Percentiles rank a stretch among this genome's conserved stretches.
Evolutionary conservation across 352 stramenopile species (phyloP).

Genomic region (Pythium insidiosum): DNA sequence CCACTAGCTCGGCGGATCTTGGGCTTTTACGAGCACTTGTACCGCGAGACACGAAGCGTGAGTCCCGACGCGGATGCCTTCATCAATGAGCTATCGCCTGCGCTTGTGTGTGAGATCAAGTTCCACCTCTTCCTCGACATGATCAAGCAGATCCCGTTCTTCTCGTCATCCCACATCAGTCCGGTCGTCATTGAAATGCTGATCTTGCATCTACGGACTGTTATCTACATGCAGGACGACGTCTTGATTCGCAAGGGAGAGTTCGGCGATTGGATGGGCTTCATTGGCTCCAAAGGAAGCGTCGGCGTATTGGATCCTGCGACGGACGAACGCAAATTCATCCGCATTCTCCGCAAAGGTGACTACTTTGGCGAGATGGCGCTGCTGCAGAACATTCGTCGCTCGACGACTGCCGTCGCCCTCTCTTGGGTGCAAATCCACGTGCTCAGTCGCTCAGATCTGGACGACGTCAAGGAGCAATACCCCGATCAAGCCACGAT

Average conservation of each 20-base stretch:
- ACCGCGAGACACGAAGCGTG: conserved; percentile 58
- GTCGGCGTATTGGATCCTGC: conserved; percentile 55
- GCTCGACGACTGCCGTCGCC: conserved; percentile 54
- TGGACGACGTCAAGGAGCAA: conserved; percentile 56
- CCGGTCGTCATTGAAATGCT: conserved; percentile 66
- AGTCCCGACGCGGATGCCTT: conserved; percentile 57
- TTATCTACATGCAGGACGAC: conserved; percentile 80
- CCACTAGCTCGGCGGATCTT: conserved; percentile 40
- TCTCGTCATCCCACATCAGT: conserved; percentile 45
- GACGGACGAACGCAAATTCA: conserved; percentile 32
- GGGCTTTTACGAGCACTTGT: conserved; percentile 63
- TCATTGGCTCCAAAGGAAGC: conserved; percentile 58
- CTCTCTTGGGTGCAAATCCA: conserved; percentile 75
- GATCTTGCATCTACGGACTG: conserved; percentile 49
- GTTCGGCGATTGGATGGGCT: conserved; percentile 75
- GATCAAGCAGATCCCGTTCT: conserved; percentile 70
- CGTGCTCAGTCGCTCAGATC: conserved; percentile 43
- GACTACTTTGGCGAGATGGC: conserved; percentile 79
- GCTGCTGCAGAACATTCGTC: conserved; percentile 49
- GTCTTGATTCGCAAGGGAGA: conserved; percentile 71
- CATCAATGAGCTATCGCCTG: conserved; percentile 65
- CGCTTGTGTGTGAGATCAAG: conserved; percentile 66
- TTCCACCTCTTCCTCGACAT: conserved; percentile 70
- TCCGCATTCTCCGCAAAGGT: conserved; percentile 54
- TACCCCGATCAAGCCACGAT: conserved; percentile 47